These are phyloP conservation scores for Agrocybe praecox DNA, from an alignment of 768 basidiomycete species.

Conservation along the genomic window DNA sequence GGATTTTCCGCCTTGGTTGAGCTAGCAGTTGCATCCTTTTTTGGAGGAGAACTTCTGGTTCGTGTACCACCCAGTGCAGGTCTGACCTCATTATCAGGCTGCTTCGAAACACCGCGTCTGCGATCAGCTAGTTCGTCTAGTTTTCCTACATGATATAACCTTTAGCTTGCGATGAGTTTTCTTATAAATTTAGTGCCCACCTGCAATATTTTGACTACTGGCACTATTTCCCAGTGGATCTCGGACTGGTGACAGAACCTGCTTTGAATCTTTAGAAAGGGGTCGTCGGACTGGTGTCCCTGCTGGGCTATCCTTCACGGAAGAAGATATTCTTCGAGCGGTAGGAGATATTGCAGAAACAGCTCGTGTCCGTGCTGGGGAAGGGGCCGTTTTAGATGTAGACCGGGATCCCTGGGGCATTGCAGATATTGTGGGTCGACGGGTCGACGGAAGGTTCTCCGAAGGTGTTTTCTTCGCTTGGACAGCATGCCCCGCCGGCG, in stretches of 20 bases:
- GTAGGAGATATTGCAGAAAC: constrained; percentile 21
- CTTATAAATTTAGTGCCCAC: constrained; percentile 19
- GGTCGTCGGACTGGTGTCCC: constrained; percentile 7
- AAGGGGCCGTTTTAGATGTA: constrained; percentile 19
- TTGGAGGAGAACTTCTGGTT: not conserved
- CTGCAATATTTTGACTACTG: constrained; percentile 27
- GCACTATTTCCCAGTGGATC: constrained; percentile 40
- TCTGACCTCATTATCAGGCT: not conserved
- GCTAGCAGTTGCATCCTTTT: not conserved
- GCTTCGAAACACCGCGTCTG: constrained; percentile 8
- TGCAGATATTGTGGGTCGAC: constrained; percentile 17
- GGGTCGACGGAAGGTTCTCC: constrained; percentile 14
- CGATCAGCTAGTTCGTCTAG: constrained; percentile 18
- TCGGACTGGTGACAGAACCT: constrained; percentile 39
- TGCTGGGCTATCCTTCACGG: constrained; percentile 16
- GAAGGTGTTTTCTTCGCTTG: constrained; percentile 12
- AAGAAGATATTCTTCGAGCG: constrained; percentile 23
- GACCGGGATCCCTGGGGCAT: constrained; percentile 14
- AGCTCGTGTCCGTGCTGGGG: constrained; percentile 22
- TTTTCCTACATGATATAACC: constrained; percentile 18
- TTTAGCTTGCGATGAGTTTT: not conserved
- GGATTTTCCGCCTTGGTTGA: constrained; percentile 19
- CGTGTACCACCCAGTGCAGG: not conserved
- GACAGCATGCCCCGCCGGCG: constrained; percentile 9
- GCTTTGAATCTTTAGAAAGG: constrained; percentile 20